These are phyloP conservation scores for Silene noctiflora DNA, from an alignment of 179 eudicot genomes.

Conservation along the genomic window DNA sequence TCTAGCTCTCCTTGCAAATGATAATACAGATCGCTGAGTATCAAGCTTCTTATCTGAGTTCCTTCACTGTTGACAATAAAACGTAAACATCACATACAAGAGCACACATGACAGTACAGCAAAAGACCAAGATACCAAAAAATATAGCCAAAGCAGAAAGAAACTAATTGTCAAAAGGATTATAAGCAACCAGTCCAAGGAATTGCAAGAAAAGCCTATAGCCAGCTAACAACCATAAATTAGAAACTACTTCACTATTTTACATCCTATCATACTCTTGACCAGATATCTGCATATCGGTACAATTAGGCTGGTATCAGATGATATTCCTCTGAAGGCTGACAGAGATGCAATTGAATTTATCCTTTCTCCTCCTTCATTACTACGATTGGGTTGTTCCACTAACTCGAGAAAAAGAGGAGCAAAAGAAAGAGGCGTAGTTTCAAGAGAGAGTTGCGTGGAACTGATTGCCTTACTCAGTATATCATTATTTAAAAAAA, in stretches of 20 bases:
- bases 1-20: constrained; percentile 94
- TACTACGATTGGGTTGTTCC: background rate
- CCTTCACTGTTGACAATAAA: constrained; percentile 59
- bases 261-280: background rate
- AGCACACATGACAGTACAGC: background rate
- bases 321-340: background rate
- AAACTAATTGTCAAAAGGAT: background rate
- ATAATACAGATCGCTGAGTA: constrained; percentile 81
- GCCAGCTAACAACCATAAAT: background rate
- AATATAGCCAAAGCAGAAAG: background rate
- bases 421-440: background rate
- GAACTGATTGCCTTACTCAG: background rate
- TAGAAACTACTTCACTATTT: constrained; percentile 1
- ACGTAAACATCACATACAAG: constrained; percentile 12
- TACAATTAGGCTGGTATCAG: background rate
- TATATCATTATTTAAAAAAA: background rate
- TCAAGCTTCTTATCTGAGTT: constrained; percentile 50
- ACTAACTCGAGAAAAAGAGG: background rate
- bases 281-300: background rate
- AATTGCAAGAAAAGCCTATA: constrained; percentile 3
- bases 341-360: background rate
- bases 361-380: background rate
- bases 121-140: background rate
- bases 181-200: background rate
- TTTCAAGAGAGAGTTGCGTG: background rate